These are phyloP conservation scores for Castanea mollissima DNA, from an alignment of 306 rosid genomes.

Conservation along the genomic window DNA sequence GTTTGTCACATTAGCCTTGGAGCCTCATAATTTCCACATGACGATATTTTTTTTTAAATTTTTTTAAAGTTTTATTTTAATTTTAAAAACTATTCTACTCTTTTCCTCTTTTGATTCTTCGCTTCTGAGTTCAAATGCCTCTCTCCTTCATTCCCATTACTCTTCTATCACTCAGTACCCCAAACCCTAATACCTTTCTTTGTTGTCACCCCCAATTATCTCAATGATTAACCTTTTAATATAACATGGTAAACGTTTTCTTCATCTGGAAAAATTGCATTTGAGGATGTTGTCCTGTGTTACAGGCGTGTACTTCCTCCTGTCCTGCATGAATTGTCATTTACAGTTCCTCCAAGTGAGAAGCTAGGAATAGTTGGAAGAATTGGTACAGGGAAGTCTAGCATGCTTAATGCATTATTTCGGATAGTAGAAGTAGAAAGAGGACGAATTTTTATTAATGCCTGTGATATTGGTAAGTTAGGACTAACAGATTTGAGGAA, in stretches of 20 bases:
- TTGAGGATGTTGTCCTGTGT: slow-evolving; percentile 70
- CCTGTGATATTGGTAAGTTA: slow-evolving; percentile 51
- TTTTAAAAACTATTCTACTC: too few relatives aligned
- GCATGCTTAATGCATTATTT: slow-evolving; percentile 77
- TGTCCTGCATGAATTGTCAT: slow-evolving; percentile 72
- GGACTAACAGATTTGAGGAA: slow-evolving; percentile 69
- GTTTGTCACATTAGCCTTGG: too few relatives aligned
- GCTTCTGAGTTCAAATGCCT: too few relatives aligned
- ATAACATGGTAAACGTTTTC: neutral
- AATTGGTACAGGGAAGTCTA: slow-evolving; percentile 93
- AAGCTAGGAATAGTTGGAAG: slow-evolving; percentile 90
- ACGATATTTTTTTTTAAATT: too few relatives aligned
- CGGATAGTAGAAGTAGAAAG: slow-evolving; percentile 67
- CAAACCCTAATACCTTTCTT: too few relatives aligned
- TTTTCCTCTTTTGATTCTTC: too few relatives aligned
- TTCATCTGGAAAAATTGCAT: slow-evolving; percentile 54
- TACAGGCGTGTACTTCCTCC: slow-evolving; percentile 86
- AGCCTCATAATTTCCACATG: too few relatives aligned
- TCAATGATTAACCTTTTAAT: too few relatives aligned
- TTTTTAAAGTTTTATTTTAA: too few relatives aligned
- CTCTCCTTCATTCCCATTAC: too few relatives aligned
- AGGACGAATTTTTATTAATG: slow-evolving; percentile 70
- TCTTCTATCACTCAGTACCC: too few relatives aligned
- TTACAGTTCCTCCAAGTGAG: slow-evolving; percentile 54
- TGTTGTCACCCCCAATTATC: too few relatives aligned